Conservation (phyloP, 23 red algal species). For the Agarophyton chilense region DNA sequence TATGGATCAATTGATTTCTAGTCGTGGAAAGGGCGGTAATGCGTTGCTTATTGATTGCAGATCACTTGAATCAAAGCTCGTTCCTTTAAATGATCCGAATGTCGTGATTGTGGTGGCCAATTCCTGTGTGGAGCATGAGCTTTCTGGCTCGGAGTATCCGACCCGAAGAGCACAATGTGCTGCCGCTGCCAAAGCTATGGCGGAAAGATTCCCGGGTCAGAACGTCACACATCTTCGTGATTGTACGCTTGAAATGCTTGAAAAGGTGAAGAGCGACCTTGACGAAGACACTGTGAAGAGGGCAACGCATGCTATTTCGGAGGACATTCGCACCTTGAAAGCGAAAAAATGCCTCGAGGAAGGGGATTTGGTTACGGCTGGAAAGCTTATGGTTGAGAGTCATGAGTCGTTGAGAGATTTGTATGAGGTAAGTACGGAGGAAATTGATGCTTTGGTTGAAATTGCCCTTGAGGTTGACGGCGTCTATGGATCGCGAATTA, state of each 20-base stretch:
- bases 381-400: constrained; percentile 88
- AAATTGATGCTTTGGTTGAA: constrained; percentile 94
- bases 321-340: constrained; percentile 81
- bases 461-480: constrained; percentile 89
- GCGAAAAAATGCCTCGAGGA: constrained; percentile 65
- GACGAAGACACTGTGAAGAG: constrained; percentile 73
- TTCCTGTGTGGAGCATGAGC: constrained; percentile 80
- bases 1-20: constrained; percentile 99
- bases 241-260: constrained; percentile 79
- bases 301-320: constrained; percentile 88
- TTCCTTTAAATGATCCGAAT: constrained; percentile 86
- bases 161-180: constrained; percentile 65
- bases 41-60: constrained; percentile 96
- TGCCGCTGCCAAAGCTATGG: constrained; percentile 76
- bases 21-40: constrained; percentile 59
- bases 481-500: constrained; percentile 93
- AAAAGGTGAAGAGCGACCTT: constrained; percentile 56
- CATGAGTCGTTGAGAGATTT: constrained; percentile 84
- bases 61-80: constrained; percentile 45
- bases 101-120: constrained; percentile 91
- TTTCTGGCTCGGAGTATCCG: constrained; percentile 93
- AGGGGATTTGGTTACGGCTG: constrained; percentile 61
- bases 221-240: constrained; percentile 81
- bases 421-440: constrained; percentile 88
- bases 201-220: constrained; percentile 8